Evolutionary conservation across 805 yeast genomes (phyloP).

Genomic region (Wickerhamiella allomyrinae): DNA sequence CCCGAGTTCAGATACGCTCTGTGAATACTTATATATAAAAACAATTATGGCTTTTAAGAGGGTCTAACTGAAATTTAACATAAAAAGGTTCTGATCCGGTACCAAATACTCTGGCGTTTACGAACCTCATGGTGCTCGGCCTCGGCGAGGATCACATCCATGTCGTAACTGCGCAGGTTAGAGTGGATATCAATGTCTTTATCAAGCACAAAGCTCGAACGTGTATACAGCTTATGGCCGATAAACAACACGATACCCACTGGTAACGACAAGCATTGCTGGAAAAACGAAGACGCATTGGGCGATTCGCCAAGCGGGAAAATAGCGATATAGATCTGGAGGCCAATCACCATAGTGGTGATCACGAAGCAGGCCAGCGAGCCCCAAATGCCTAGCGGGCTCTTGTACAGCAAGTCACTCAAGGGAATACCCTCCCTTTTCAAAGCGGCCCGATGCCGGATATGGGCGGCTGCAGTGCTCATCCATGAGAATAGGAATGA

Average conservation of each 20-base stretch:
- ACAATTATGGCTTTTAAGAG: neutral
- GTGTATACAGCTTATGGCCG: slow-evolving; percentile 10
- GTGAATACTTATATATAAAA: neutral
- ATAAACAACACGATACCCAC: slow-evolving; percentile 10
- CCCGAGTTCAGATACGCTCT: slow-evolving; percentile 34
- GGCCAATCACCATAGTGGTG: slow-evolving; percentile 46
- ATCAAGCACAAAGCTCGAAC: neutral
- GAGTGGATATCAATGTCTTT: neutral
- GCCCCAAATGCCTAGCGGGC: slow-evolving; percentile 59
- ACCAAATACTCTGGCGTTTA: neutral
- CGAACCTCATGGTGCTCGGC: slow-evolving; percentile 9
- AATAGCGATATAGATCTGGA: slow-evolving; percentile 73
- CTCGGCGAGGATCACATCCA: slow-evolving; percentile 9
- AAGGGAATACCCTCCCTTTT: slow-evolving; percentile 48
- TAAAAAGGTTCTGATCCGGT: neutral
- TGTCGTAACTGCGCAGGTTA: slow-evolving; percentile 7
- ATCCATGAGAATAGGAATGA: slow-evolving; percentile 19
- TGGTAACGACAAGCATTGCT: slow-evolving; percentile 38
- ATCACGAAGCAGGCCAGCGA: slow-evolving; percentile 47
- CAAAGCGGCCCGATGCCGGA: slow-evolving; percentile 42
- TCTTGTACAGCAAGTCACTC: slow-evolving; percentile 51
- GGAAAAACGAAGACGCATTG: slow-evolving; percentile 33
- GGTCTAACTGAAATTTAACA: neutral
- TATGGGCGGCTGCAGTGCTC: slow-evolving; percentile 10
- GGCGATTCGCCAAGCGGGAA: slow-evolving; percentile 43